Conservation (phyloP, 2,329 filamentous ascomycete genomes). For the Penicillium sp. region DNA sequence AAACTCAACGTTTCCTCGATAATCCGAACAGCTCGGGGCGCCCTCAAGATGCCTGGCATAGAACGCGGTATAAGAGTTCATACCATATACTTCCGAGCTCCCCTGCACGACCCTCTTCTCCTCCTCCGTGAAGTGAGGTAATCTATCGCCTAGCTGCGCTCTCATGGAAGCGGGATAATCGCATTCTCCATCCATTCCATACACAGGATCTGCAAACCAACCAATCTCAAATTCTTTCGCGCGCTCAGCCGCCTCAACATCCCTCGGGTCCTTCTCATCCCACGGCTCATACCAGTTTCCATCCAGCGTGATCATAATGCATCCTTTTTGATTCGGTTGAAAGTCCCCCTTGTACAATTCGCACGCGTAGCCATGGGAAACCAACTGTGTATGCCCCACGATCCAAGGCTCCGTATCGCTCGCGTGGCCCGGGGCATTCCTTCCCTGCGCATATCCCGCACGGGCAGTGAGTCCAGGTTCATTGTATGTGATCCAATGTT, state of each 20-base stretch:
- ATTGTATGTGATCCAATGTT: slow-evolving; percentile 86
- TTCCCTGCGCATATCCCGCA: slow-evolving; percentile 74
- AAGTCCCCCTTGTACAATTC: slow-evolving; percentile 78
- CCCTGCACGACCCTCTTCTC: slow-evolving; percentile 72
- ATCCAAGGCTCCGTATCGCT: slow-evolving; percentile 76
- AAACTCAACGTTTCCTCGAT: slow-evolving; percentile 73
- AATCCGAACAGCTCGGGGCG: slow-evolving; percentile 61
- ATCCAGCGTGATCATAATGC: slow-evolving; percentile 82
- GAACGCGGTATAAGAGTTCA: slow-evolving; percentile 87
- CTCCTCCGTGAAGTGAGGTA: slow-evolving; percentile 73
- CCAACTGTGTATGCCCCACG: slow-evolving; percentile 75
- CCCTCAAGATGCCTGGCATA: slow-evolving; percentile 73
- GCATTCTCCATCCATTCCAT: slow-evolving; percentile 59
- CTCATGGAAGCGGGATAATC: slow-evolving; percentile 80
- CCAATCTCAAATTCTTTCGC: slow-evolving; percentile 81
- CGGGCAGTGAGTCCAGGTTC: slow-evolving; percentile 82
- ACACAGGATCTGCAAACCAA: slow-evolving; percentile 84
- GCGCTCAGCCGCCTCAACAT: slow-evolving; percentile 73
- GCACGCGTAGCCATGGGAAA: slow-evolving; percentile 76
- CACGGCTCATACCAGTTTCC: slow-evolving; percentile 77
- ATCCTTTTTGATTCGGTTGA: slow-evolving; percentile 69
- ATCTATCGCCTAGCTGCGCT: slow-evolving; percentile 74
- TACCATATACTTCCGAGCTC: slow-evolving; percentile 85
- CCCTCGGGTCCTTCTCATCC: slow-evolving; percentile 71
- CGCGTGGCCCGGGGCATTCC: slow-evolving; percentile 76